These are phyloP conservation scores for Pythium phragmitis DNA, from an alignment of 352 stramenopile species.

Conservation along the genomic window DNA sequence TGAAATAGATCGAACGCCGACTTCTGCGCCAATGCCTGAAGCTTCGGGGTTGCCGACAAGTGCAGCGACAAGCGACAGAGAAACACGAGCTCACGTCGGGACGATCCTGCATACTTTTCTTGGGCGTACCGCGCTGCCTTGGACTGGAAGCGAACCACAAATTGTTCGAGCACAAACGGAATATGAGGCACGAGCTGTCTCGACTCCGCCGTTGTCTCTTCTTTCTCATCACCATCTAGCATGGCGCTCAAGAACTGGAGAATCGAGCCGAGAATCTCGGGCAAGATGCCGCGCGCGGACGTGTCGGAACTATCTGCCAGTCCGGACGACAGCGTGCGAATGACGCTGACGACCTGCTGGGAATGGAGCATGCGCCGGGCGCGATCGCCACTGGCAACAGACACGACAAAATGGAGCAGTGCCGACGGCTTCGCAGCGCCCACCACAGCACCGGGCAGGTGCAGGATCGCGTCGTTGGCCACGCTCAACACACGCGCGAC, in stretches of 20 bases:
- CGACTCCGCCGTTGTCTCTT: slow-evolving; percentile 11
- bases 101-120: slow-evolving; percentile 78
- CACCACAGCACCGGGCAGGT: slow-evolving; percentile 68
- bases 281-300: slow-evolving; percentile 47
- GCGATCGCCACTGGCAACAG: slow-evolving; percentile 45
- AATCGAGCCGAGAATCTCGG: slow-evolving; percentile 66
- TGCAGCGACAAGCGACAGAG: slow-evolving; percentile 75
- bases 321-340: slow-evolving; percentile 68
- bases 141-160: slow-evolving; percentile 78
- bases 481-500: slow-evolving; percentile 45
- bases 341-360: slow-evolving; percentile 44
- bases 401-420: slow-evolving; percentile 72
- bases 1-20: slow-evolving; percentile 81
- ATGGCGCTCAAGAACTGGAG: slow-evolving; percentile 78
- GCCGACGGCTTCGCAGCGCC: slow-evolving; percentile 76
- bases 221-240: slow-evolving; percentile 69
- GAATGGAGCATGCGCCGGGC: slow-evolving; percentile 41
- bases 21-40: slow-evolving; percentile 35
- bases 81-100: slow-evolving; percentile 78
- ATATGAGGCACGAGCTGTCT: slow-evolving; percentile 66
- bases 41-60: slow-evolving; percentile 32
- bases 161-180: slow-evolving; percentile 75
- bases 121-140: slow-evolving; percentile 75
- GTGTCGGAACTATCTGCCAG: slow-evolving; percentile 31
- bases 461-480: slow-evolving; percentile 55